Evolutionary conservation across 352 stramenopile genomes (phyloP).

Genomic region (Phytophthora litchii): DNA sequence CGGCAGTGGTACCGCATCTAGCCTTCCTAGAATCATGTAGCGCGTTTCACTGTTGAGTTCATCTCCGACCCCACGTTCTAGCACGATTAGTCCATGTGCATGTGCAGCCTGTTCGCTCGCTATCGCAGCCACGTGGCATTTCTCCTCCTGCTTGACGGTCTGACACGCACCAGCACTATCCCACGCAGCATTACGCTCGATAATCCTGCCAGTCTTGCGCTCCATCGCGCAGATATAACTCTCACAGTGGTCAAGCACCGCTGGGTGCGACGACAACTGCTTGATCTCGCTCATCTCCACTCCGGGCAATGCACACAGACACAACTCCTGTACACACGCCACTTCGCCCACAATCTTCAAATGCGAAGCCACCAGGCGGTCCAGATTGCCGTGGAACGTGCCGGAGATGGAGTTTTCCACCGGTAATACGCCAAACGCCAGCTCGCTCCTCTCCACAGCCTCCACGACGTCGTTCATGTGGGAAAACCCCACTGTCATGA

Average conservation of each 20-base stretch:
- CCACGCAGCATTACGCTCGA: constrained; percentile 70
- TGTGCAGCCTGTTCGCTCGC: constrained; percentile 65
- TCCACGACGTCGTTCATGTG: constrained; percentile 63
- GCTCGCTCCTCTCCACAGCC: constrained; percentile 58
- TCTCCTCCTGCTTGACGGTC: constrained; percentile 59
- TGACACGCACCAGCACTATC: constrained; percentile 70
- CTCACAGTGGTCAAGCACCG: constrained; percentile 70
- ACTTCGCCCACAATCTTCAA: constrained; percentile 81
- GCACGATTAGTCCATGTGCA: constrained; percentile 57
- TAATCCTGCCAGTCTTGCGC: constrained; percentile 51
- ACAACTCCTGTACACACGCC: constrained; percentile 68
- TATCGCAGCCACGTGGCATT: constrained; percentile 61
- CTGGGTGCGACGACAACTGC: constrained; percentile 64
- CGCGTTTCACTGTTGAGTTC: constrained; percentile 77
- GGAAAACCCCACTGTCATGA: constrained; percentile 66
- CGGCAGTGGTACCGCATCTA: constrained; percentile 50
- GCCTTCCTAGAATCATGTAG: constrained; percentile 72
- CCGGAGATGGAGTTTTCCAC: constrained; percentile 79
- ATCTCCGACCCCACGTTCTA: constrained; percentile 62
- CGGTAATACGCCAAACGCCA: constrained; percentile 66
- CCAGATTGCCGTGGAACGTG: constrained; percentile 76
- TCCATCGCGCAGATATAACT: constrained; percentile 71
- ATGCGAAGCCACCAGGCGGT: constrained; percentile 64
- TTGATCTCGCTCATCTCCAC: constrained; percentile 52
- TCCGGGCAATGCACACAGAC: constrained; percentile 53